Conservation (phyloP, 441 rosid genomes). For the Manihot esculenta region DNA sequence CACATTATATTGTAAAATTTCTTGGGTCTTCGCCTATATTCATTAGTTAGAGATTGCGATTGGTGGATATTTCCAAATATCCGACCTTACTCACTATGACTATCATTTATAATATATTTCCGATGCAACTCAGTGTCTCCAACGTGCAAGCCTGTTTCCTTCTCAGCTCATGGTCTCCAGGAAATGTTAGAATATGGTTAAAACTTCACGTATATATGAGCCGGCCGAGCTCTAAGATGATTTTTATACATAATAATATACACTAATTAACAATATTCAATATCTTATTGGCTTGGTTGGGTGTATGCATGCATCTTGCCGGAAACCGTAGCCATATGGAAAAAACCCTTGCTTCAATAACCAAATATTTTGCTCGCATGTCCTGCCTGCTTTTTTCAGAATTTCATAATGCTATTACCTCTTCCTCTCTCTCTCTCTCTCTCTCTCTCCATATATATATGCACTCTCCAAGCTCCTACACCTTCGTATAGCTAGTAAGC, state of each 20-base stretch:
- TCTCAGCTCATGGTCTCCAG: not conserved
- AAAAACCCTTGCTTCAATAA: not conserved
- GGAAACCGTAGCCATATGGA: not conserved
- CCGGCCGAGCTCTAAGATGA: too few relatives aligned
- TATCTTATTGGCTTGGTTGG: not conserved
- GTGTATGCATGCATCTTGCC: conserved; percentile 7
- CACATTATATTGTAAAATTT: too few relatives aligned
- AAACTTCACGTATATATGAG: too few relatives aligned
- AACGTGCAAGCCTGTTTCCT: conserved; percentile 12
- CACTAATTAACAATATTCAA: too few relatives aligned
- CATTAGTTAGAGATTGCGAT: too few relatives aligned
- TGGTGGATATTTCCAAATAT: too few relatives aligned
- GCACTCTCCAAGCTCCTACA: not conserved
- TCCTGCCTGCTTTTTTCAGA: not conserved
- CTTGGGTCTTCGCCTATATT: too few relatives aligned
- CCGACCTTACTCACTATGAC: too few relatives aligned
- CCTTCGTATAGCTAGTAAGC: not conserved
- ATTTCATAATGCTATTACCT: too few relatives aligned
- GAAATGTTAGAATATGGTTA: not conserved
- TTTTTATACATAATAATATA: too few relatives aligned
- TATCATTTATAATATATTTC: too few relatives aligned
- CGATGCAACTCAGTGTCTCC: not conserved
- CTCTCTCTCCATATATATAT: not conserved
- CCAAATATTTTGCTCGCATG: not conserved
- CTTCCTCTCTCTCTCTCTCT: too few relatives aligned